These are phyloP conservation scores for Trichophyton verrucosum DNA, from an alignment of 2,329 filamentous ascomycete species.

Conservation along the genomic window DNA sequence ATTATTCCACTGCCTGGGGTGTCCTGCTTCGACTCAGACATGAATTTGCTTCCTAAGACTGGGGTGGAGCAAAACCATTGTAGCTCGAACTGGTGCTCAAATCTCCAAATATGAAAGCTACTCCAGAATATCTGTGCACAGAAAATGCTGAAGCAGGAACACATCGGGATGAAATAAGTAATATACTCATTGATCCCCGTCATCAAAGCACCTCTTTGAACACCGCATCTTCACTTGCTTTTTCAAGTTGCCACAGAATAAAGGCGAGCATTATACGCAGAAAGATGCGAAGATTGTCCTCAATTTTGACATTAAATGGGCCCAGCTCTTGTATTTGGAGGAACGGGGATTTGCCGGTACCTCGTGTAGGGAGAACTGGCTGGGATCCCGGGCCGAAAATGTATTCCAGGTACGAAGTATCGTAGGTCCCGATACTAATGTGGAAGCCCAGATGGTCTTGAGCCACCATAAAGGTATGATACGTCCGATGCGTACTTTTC, in stretches of 20 bases:
- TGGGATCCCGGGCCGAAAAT: constrained; percentile 9
- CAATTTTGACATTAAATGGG: constrained; percentile 3
- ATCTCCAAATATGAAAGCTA: too few relatives aligned
- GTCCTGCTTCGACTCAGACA: too few relatives aligned
- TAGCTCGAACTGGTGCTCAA: too few relatives aligned
- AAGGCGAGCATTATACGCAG: constrained; percentile 9
- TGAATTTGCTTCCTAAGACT: too few relatives aligned
- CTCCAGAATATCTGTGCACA: too few relatives aligned
- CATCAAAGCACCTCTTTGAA: background rate
- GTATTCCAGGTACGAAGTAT: constrained; percentile 10
- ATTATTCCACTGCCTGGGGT: too few relatives aligned
- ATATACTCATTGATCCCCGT: too few relatives aligned
- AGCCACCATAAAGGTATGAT: constrained; percentile 12
- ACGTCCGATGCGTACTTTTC: constrained; percentile 1
- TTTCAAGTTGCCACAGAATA: constrained; percentile 6
- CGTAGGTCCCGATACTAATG: constrained; percentile 11
- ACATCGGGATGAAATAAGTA: too few relatives aligned
- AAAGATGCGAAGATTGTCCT: too few relatives aligned
- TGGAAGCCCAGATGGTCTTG: constrained; percentile 9
- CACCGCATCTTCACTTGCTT: background rate
- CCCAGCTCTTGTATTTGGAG: constrained; percentile 12
- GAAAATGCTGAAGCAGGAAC: too few relatives aligned
- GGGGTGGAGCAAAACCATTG: too few relatives aligned
- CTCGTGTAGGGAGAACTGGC: constrained; percentile 3
- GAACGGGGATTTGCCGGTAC: background rate